Base-by-base conservation (phyloP, 495 filamentous ascomycete species). In the Endocarpon pusillum region DNA sequence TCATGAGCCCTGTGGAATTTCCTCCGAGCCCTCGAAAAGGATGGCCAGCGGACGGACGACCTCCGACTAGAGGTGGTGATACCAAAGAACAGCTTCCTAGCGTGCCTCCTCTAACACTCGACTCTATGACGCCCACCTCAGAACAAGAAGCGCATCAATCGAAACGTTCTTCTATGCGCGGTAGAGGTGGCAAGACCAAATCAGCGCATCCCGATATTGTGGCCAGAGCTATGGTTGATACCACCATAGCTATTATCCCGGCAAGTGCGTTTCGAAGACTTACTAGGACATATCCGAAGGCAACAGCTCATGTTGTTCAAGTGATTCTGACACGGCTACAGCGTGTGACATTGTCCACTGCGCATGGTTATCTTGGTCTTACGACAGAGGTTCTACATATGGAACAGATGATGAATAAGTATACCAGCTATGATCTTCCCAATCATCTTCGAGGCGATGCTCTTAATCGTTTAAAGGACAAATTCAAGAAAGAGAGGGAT, bases 121-220 rank as follows among this genome's bases (percentile, higher is more conserved):
- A 79, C 36, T 61, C 66, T 4, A 55, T 48, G 29, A 43, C 49
- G 24, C 24, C 37, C 30, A 44, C 2, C 35, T 47, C 49, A 23
- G 28, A 33, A 22, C 44, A 47, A 3, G 33, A 41, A 3, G 35
- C 27, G 18, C 21, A 34, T 14, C 26, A 9, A 17, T 11, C 25
- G n/a, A 39, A 21, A 12, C 45, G 28, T 14, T 31, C 28, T 5
- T 22, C 33, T 40, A 16, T 31, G 27, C 36, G 1, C 24, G 29
- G 45, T 33, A 32, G 45, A 31, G 11, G 48, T 46, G 16, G 55
- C 57, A 24, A 61, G 58, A 41, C 57, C 54, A 31, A 63, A 57
- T 96, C 91, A 2, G 87, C 79, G 0, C 89, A 97, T 55, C 89
- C 89, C 9, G 89, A 97, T 51, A 91, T 97, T 43, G 83, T 96